phyloP scores from a whole-genome alignment of 371 early-diverging fungal genomes.

The Scutellospora calospora region DNA sequence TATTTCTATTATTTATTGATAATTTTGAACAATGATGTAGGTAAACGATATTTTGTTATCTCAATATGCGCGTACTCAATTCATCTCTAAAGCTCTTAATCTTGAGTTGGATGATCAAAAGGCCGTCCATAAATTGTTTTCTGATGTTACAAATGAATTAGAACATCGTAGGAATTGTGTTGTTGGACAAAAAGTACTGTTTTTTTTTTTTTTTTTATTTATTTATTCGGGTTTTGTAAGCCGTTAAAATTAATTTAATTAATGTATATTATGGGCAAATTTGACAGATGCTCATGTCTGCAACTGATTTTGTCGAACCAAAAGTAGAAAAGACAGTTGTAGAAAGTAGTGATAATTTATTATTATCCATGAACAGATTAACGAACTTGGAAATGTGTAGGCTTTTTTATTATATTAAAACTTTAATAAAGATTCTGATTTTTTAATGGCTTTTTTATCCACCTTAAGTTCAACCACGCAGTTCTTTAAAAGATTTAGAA shows the following conservation, averaged over 20 bases:
- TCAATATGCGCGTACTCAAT: conserved; percentile 23
- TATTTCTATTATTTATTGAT: background rate
- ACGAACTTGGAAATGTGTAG: background rate
- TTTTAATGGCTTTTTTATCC: background rate
- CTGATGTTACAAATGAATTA: conserved; percentile 8
- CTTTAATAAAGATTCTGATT: too few species aligned
- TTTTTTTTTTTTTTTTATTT: background rate
- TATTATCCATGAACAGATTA: conserved; percentile 36
- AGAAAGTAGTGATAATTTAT: conserved; percentile 22
- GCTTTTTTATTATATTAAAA: background rate
- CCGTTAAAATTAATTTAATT: too few species aligned
- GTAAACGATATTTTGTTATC: conserved; percentile 23
- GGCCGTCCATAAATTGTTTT: background rate
- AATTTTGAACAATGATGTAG: background rate
- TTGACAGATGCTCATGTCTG: conserved; percentile 20
- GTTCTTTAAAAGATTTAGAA: background rate
- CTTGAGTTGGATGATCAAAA: conserved; percentile 35
- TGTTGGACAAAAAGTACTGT: conserved; percentile 12
- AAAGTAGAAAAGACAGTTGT: conserved; percentile 1
- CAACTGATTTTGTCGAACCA: background rate
- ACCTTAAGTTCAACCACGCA: background rate
- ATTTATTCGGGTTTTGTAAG: background rate
- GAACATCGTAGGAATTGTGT: background rate
- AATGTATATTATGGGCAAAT: background rate
- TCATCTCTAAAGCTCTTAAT: background rate